Base-by-base conservation (phyloP, 108 stramenopile genomes). In the Fragilariopsis cylindrus region DNA sequence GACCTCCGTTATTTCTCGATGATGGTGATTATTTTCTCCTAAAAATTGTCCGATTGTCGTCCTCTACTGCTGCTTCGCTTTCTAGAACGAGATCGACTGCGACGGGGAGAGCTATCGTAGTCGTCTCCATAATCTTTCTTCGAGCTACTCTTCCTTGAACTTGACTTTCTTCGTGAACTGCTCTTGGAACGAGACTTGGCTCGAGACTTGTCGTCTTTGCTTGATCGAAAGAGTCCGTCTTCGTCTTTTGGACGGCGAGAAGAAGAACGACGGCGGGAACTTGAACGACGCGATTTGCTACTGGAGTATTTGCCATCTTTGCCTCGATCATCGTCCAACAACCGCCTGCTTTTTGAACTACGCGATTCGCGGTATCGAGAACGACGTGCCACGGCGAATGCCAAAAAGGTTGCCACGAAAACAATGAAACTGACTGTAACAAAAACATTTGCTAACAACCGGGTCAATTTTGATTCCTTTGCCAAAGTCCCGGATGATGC, bases 341-440 rank as follows among this genome's bases (percentile, higher is more conserved):
- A 72, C 53, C 92, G 84, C 39, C 92, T 78, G 15, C 70, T 70
- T 43, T 80, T 82, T 44, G 81, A 70, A 66, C 77, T 76, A n/a
- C 87, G 79, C 13, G 75, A 73, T 49, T 87, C 87, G n/a, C 87
- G 81, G 74, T 87, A 84, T 65, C 86, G 70, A 12, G 90, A 92
- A 30, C 93, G 82, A 53, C 91, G 82, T 5, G 93, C 93, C 40
- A 94, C 93, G 18, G 90, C 91, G 72, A 94, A 94, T 43, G 93
- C 93, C 39, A 94, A 62, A 74, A 94, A 94, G 67, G 93, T 92
- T 12, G 91, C 90, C 11, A 94, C 81, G 69, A 94, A 94, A 39
- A 92, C 78, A 16, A 94, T 82, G 47, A 90, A 88, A 11, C 86
- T 69, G 39, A 88, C 69, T 9, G 90, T 90, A 21, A 94, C 69